Percentiles rank a stretch among this genome's conserved stretches.
phyloP scores from a whole-genome alignment of 2,329 filamentous ascomycete genomes.

The Fusarium ramigenum region DNA sequence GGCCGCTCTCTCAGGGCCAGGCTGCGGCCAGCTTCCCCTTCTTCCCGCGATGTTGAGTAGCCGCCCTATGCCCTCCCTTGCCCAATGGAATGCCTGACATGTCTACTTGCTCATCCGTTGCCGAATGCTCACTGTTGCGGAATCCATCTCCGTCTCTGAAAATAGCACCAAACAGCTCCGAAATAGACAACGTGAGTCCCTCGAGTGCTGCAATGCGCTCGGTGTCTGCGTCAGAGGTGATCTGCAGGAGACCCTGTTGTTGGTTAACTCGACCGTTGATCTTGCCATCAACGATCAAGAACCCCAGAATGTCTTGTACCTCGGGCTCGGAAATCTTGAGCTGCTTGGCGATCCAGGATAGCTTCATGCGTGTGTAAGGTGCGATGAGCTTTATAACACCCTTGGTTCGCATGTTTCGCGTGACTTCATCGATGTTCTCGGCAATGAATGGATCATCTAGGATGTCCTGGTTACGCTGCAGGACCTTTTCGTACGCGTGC shows the following conservation, averaged over 20 bases:
- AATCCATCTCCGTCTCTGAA: constrained; percentile 83
- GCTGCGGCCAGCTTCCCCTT: constrained; percentile 32
- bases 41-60: constrained; percentile 26
- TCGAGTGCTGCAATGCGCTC: constrained; percentile 78
- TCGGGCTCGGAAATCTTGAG: constrained; percentile 87
- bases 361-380: constrained; percentile 91
- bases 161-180: constrained; percentile 73
- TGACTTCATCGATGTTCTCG: constrained; percentile 99
- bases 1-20: constrained; percentile 23
- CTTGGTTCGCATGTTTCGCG: constrained; percentile 97
- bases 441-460: constrained; percentile 94
- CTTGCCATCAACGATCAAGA: constrained; percentile 89
- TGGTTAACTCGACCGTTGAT: constrained; percentile 91
- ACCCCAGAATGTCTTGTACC: constrained; percentile 94
- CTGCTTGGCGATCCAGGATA: constrained; percentile 86
- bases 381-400: constrained; percentile 92
- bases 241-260: constrained; percentile 82
- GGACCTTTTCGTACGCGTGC: constrained; percentile 85
- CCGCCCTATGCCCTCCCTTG: constrained; percentile 11
- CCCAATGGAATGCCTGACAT: constrained; percentile 35
- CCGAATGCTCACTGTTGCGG: constrained; percentile 44
- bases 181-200: constrained; percentile 76
- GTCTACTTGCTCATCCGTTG: constrained; percentile 46
- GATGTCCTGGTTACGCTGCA: constrained; percentile 88
- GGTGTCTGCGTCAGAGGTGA: constrained; percentile 77